phyloP scores from a whole-genome alignment of 208 protist species.

The Acanthamoeba castellanii region DNA sequence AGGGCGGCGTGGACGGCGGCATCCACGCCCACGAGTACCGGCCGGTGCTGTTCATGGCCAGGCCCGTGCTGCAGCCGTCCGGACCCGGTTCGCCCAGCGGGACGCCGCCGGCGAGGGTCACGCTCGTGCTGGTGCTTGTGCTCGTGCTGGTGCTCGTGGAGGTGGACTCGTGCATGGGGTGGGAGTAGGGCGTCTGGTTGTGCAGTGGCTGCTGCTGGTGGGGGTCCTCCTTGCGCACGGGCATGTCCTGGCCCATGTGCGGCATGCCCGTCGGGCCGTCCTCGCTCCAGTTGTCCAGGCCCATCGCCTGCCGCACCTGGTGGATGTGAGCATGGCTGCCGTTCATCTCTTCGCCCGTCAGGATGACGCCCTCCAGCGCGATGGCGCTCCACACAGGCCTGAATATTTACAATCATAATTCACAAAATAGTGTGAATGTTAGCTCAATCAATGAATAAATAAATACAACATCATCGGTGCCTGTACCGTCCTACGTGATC shows the following conservation, averaged over 20 bases:
- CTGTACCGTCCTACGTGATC: neutral
- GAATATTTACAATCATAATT: neutral
- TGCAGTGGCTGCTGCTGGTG: neutral
- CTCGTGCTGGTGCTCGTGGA: too few relatives aligned
- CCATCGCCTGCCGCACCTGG: conserved; percentile 18
- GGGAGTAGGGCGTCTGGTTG: neutral
- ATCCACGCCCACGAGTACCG: neutral
- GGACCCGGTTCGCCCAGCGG: neutral
- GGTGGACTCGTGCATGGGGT: neutral
- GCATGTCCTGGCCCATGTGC: neutral
- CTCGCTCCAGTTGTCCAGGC: conserved; percentile 5
- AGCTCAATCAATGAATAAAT: too few relatives aligned
- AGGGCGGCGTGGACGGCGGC: neutral
- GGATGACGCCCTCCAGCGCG: neutral
- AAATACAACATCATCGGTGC: too few relatives aligned
- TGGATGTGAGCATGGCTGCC: conserved; percentile 8
- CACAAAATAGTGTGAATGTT: neutral
- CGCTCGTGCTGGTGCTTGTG: neutral
- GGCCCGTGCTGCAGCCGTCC: too few relatives aligned
- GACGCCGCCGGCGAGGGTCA: neutral
- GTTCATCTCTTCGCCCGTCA: conserved; percentile 46
- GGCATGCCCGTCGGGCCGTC: neutral
- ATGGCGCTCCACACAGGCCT: conserved; percentile 53
- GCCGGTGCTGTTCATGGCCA: neutral
- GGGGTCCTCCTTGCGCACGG: neutral